Base-by-base conservation (phyloP, 2,329 filamentous ascomycete genomes). In the Aspergillus arachidicola region DNA sequence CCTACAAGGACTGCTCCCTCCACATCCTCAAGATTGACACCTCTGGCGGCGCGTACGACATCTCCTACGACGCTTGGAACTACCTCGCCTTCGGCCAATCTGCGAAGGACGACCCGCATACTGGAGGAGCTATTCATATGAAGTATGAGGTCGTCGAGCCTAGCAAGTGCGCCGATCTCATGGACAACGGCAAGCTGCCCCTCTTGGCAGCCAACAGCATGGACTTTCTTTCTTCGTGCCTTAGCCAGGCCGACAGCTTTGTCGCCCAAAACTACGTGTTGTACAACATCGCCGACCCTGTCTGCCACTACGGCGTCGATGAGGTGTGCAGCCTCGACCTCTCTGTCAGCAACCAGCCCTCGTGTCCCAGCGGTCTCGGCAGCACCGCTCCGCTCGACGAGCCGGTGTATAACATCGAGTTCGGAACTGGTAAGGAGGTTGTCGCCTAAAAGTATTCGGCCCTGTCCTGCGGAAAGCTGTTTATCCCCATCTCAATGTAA, bases 151-250 rank as follows among this genome's bases (percentile, higher is more conserved):
- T 55, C 30, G 28, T 55, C 23, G 51, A 55, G 19, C 51, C 51
- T 23, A 55, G 51, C 51, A 6, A 55, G 32, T 55, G 51, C 51
- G 51, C 51, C 10, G 51, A 55, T 55, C 10, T 55, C 51, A 38
- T 55, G 51, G 28, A 55, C 51, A 36, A 55, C 28, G 51, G 51
- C 51, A 55, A 36, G 51, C 51, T 55, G 32, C 51, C 51, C 32
- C 51, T 55, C 51, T 38, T n/a, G 19, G 51, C 51, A 55, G 51
- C 51, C 30, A 55, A 55, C 51, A 55, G 51, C 51, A 55, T 55
- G 51, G 32, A 38, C 51, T 55, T 55, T 34, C 32, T 55, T 3
- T 55, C 51, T 26, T 55, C 51, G 19, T 55, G 51, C 6, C 51
- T 55, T 26, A 55, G 30, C 51, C 51, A 55, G 51, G 7, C 26